These are phyloP conservation scores for Arabis alpina DNA, from an alignment of 345 rosid genomes.

Conservation along the genomic window DNA sequence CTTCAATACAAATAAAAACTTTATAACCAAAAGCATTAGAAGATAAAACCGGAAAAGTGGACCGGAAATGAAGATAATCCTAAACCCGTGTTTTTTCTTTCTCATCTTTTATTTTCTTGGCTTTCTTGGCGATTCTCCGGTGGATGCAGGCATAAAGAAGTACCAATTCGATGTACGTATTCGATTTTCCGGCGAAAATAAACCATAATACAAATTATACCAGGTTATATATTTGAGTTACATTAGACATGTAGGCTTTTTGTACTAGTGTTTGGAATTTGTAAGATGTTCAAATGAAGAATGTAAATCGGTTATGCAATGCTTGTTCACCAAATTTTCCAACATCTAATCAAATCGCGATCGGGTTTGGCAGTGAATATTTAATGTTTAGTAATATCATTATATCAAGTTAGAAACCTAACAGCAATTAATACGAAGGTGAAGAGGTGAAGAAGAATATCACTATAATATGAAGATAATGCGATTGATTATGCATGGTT, in stretches of 20 bases:
- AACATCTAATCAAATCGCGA: too few relatives aligned
- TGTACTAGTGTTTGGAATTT: neutral
- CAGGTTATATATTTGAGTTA: conserved; percentile 2
- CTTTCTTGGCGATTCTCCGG: conserved; percentile 38
- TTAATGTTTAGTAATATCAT: too few relatives aligned
- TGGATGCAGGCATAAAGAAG: conserved; percentile 48
- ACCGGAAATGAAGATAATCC: conserved; percentile 41
- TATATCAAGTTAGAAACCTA: too few relatives aligned
- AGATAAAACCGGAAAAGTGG: neutral
- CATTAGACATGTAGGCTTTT: neutral
- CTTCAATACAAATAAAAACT: conserved; percentile 21
- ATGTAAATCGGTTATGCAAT: conserved; percentile 60
- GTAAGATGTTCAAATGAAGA: conserved; percentile 54
- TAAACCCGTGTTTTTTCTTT: conserved; percentile 14
- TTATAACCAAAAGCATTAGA: conserved; percentile 15
- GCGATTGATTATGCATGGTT: too few relatives aligned
- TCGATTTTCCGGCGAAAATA: neutral
- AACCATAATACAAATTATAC: neutral
- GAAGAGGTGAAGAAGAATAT: too few relatives aligned
- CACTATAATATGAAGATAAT: too few relatives aligned
- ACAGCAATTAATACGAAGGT: too few relatives aligned
- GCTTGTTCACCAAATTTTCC: too few relatives aligned
- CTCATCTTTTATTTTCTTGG: conserved; percentile 41
- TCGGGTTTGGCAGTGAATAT: too few relatives aligned
- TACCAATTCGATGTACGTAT: conserved; percentile 53